phyloP scores from a whole-genome alignment of 1,284 basidiomycete genomes.

The Leccinum subatratum region DNA sequence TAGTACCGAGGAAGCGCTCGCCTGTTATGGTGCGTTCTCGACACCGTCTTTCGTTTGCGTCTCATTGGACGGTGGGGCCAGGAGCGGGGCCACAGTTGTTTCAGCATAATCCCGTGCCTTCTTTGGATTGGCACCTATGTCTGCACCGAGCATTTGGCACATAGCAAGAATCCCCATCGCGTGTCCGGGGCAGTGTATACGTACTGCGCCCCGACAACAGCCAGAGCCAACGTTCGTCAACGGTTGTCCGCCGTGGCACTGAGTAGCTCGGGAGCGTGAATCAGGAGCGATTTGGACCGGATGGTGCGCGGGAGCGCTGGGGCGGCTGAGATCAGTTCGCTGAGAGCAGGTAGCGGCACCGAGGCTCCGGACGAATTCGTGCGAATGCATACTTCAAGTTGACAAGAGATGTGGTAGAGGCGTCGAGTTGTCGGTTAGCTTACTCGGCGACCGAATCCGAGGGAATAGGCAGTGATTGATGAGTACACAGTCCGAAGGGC shows the following conservation, averaged over 20 bases:
- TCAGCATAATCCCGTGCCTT: constrained; percentile 16
- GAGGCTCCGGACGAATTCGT: constrained; percentile 24
- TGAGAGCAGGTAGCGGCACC: constrained; percentile 26
- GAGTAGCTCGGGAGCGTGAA: constrained; percentile 52
- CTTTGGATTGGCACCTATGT: constrained; percentile 48
- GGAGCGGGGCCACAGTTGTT: not conserved
- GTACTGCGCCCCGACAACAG: constrained; percentile 64
- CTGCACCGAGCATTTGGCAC: constrained; percentile 63
- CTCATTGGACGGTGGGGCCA: constrained; percentile 15
- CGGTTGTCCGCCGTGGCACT: constrained; percentile 63
- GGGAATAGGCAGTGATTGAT: not conserved
- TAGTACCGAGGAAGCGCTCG: constrained; percentile 55
- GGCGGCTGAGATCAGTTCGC: constrained; percentile 30
- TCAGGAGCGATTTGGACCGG: constrained; percentile 52
- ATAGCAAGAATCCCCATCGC: constrained; percentile 60
- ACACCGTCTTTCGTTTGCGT: constrained; percentile 25
- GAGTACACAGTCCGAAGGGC: constrained; percentile 47
- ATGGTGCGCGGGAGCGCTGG: constrained; percentile 24
- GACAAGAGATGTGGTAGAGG: constrained; percentile 14
- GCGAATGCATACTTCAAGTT: constrained; percentile 31
- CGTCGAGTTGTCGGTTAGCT: constrained; percentile 17
- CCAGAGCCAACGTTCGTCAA: constrained; percentile 61
- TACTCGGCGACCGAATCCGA: constrained; percentile 6
- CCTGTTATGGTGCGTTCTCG: constrained; percentile 65
- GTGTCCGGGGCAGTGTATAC: constrained; percentile 63